Evolutionary conservation across 129 eudicot genomes (phyloP).

Genomic region (Scalesia atractyloides): DNA sequence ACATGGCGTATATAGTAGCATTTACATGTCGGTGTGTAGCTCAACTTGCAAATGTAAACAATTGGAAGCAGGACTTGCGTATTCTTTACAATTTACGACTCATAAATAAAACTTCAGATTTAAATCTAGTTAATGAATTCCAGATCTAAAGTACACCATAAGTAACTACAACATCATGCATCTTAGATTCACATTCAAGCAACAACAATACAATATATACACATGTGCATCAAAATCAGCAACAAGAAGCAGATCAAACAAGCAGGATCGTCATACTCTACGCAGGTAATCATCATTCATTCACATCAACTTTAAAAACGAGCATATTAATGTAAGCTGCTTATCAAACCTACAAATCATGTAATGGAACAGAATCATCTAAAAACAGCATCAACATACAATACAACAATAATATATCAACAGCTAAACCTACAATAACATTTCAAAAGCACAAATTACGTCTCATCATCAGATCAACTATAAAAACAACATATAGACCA

Average conservation of each 20-base stretch:
- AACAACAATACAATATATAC: neutral
- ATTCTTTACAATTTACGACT: neutral
- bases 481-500: neutral
- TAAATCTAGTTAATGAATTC: neutral
- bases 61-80: neutral
- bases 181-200: neutral
- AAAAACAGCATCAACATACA: neutral
- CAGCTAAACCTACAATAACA: neutral
- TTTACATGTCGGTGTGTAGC: neutral
- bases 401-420: neutral
- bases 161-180: neutral
- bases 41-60: neutral
- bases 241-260: slow-evolving; percentile 5
- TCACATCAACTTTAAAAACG: neutral
- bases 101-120: neutral
- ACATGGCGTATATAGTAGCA: neutral
- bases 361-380: neutral
- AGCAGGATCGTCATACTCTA: neutral
- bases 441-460: neutral
- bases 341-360: neutral
- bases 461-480: neutral
- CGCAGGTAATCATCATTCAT: neutral
- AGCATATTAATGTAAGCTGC: neutral
- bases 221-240: neutral
- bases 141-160: slow-evolving; percentile 4